Percentiles rank a stretch among this genome's conserved stretches.
These are phyloP conservation scores for Athelia sp. DNA, from an alignment of 1,284 basidiomycete genomes.

Conservation along the genomic window DNA sequence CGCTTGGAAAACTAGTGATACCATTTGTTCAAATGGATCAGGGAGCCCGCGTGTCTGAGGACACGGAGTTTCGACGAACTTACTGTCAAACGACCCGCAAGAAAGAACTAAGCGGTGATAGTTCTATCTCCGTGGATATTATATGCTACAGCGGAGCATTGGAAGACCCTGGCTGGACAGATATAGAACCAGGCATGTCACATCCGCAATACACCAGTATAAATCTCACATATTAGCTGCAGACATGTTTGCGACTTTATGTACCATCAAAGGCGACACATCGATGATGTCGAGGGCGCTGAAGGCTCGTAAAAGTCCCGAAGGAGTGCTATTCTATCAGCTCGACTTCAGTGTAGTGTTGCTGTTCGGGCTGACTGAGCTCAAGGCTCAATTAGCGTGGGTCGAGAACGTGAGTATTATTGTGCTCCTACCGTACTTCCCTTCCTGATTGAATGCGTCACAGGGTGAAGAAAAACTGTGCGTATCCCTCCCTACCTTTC, in stretches of 20 bases:
- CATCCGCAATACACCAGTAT: neutral
- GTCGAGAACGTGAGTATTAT: conserved; percentile 23
- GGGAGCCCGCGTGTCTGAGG: conserved; percentile 27
- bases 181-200: conserved; percentile 33
- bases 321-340: conserved; percentile 26
- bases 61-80: conserved; percentile 36
- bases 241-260: conserved; percentile 42
- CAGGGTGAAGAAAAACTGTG: conserved; percentile 1
- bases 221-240: neutral
- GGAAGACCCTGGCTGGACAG: conserved; percentile 37
- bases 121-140: neutral
- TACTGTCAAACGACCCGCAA: conserved; percentile 17
- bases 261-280: conserved; percentile 36
- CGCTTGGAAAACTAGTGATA: neutral
- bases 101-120: no score
- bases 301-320: conserved; percentile 4
- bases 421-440: neutral
- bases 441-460: neutral
- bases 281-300: conserved; percentile 24
- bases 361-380: conserved; percentile 42
- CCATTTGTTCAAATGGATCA: conserved; percentile 8
- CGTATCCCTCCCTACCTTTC: neutral
- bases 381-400: conserved; percentile 44
- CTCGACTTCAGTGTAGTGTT: conserved; percentile 43
- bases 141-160: neutral